A percentile compares a stretch with the other conserved stretches of the same genome.
phyloP scores from a whole-genome alignment of 2,329 filamentous ascomycete species.

The Teratosphaeria pseudoeucalypti region DNA sequence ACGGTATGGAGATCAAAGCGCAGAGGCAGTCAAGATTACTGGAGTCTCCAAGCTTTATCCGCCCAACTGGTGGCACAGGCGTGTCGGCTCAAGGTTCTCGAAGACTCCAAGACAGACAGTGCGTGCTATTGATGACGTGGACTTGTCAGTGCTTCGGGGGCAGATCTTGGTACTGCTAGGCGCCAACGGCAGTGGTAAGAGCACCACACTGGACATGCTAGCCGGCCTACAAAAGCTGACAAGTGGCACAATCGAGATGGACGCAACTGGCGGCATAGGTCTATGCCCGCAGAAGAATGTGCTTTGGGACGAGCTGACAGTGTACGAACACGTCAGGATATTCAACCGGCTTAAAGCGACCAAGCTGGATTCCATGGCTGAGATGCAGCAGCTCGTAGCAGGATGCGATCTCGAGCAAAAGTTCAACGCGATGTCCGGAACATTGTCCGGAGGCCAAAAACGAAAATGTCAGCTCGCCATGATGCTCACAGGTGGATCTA shows the following conservation, averaged over 20 bases:
- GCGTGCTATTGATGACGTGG: conserved; percentile 66
- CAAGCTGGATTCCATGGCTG: conserved; percentile 49
- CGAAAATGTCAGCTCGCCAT: conserved; percentile 85
- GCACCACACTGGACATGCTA: conserved; percentile 79
- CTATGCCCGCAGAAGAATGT: conserved; percentile 92
- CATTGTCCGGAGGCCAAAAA: conserved; percentile 83
- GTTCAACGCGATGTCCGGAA: conserved; percentile 59
- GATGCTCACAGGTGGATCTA: conserved; percentile 87
- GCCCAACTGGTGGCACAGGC: conserved; percentile 49
- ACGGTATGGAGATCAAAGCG: conserved; percentile 16
- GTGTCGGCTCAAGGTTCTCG: conserved; percentile 36
- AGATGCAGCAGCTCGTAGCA: conserved; percentile 53
- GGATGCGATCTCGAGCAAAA: conserved; percentile 70
- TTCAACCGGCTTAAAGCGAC: conserved; percentile 73
- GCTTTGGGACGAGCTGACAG: conserved; percentile 79
- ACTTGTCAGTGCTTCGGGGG: conserved; percentile 60
- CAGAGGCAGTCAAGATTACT: conserved; percentile 56
- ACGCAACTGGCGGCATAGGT: conserved; percentile 68
- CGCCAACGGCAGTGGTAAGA: conserved; percentile 84
- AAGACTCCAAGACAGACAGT: conserved; percentile 53
- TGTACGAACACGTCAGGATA: conserved; percentile 71
- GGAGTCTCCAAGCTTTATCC: conserved; percentile 69
- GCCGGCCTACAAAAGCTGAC: conserved; percentile 71
- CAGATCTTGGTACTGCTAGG: conserved; percentile 81
- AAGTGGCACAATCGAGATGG: conserved; percentile 64